A percentile compares a stretch with the other conserved stretches of the same genome.
Conservation (phyloP, 2,329 filamentous ascomycete species). For the Stemphylium beticola region DNA sequence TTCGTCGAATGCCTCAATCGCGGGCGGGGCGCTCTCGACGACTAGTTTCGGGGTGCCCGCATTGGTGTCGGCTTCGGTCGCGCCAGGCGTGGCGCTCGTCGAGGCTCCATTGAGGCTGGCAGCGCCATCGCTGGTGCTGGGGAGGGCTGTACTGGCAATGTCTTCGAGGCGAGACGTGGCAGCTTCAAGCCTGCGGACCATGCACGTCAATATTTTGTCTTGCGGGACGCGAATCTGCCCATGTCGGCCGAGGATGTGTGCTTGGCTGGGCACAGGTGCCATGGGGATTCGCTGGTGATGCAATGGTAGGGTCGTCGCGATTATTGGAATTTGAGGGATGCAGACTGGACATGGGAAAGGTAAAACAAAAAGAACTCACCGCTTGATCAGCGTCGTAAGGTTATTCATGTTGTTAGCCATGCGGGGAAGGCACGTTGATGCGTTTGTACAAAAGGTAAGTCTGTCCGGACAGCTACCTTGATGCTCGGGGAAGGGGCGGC, state of each 20-base stretch:
- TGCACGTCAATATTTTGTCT: constrained; percentile 56
- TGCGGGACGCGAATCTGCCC: constrained; percentile 23
- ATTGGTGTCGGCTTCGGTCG: constrained; percentile 42
- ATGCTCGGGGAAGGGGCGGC: constrained; percentile 34
- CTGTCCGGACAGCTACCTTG: constrained; percentile 20
- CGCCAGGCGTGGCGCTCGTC: constrained; percentile 36
- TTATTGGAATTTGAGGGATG: background rate
- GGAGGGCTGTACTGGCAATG: constrained; percentile 76
- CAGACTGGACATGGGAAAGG: background rate
- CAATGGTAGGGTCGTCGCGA: background rate
- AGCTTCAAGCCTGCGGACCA: constrained; percentile 81
- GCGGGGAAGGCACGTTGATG: constrained; percentile 38
- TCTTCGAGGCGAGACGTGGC: constrained; percentile 96
- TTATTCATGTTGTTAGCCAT: constrained; percentile 95
- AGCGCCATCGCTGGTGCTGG: constrained; percentile 30
- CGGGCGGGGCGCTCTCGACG: constrained; percentile 56
- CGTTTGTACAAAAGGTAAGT: constrained; percentile 33
- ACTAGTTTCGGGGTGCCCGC: constrained; percentile 43
- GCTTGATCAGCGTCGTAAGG: constrained; percentile 95
- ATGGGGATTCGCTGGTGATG: constrained; percentile 5
- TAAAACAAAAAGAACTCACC: constrained; percentile 64
- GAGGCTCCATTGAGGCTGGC: constrained; percentile 38
- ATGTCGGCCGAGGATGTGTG: constrained; percentile 23
- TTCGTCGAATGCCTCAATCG: constrained; percentile 86
- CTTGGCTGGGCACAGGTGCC: constrained; percentile 15